A percentile compares a stretch with the other conserved stretches of the same genome.
These are phyloP conservation scores for Uronychia binucleata DNA, from an alignment of 73 alveolate genomes.

Conservation along the genomic window DNA sequence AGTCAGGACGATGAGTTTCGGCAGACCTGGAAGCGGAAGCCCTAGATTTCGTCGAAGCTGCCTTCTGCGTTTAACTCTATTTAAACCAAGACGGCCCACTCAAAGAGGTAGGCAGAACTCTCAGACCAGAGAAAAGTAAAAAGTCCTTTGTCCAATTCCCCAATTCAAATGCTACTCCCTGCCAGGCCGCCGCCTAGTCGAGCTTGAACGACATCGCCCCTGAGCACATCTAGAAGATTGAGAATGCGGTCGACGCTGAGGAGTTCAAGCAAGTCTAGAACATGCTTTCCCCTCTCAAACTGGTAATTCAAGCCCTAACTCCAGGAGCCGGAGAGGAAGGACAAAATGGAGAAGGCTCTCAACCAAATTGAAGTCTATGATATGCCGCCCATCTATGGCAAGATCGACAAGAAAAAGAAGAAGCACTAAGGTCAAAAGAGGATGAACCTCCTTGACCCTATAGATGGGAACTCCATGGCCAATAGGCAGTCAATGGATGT, in stretches of 20 bases:
- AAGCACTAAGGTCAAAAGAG: conserved; percentile 20
- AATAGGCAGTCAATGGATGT: conserved; percentile 6
- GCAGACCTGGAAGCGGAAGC: conserved; percentile 53
- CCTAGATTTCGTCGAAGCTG: conserved; percentile 31
- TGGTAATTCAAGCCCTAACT: background rate
- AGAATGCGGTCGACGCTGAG: conserved; percentile 42
- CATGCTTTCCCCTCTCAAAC: conserved; percentile 30
- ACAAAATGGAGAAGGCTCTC: conserved; percentile 17
- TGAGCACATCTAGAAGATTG: conserved; percentile 32
- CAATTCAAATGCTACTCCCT: background rate
- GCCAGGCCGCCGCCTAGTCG: conserved; percentile 2
- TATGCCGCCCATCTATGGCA: conserved; percentile 6
- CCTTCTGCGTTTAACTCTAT: conserved; percentile 52
- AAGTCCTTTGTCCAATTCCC: conserved; percentile 20
- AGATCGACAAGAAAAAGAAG: conserved; percentile 29
- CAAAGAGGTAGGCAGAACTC: conserved; percentile 22
- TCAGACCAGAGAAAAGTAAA: conserved; percentile 4
- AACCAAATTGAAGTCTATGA: conserved; percentile 38
- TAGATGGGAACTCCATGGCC: background rate
- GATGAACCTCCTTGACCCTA: conserved; percentile 16
- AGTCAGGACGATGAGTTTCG: conserved; percentile 39
- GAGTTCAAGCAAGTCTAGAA: conserved; percentile 40
- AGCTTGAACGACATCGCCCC: conserved; percentile 27
- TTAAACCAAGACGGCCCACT: background rate
- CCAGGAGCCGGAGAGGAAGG: conserved; percentile 51